Evolutionary conservation across 495 filamentous ascomycete genomes (phyloP).

Genomic region (Sporormia fimetaria): DNA sequence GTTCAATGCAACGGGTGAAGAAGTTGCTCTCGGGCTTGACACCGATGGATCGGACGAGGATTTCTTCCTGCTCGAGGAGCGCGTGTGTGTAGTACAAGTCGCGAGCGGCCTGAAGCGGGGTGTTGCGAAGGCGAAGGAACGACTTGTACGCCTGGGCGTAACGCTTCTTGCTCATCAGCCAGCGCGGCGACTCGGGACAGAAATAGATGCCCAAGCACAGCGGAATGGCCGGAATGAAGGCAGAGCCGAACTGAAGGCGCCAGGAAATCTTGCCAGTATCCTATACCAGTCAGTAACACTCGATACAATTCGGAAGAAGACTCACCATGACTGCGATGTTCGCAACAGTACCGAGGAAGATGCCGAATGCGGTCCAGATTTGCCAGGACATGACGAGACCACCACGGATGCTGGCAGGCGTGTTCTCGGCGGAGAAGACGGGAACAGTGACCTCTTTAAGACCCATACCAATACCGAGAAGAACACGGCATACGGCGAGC

Average conservation of each 20-base stretch:
- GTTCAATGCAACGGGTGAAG: conserved; percentile 44
- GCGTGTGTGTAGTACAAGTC: conserved; percentile 68
- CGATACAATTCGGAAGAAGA: not conserved
- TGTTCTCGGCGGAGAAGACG: conserved; percentile 52
- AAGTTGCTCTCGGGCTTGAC: conserved; percentile 15
- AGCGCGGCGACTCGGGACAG: conserved; percentile 54
- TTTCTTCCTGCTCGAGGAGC: conserved; percentile 38
- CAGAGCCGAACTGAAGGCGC: conserved; percentile 53
- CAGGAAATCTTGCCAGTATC: conserved; percentile 46
- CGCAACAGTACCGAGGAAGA: conserved; percentile 49
- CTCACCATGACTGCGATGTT: conserved; percentile 43
- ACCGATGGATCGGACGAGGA: conserved; percentile 30
- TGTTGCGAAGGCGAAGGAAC: conserved; percentile 49
- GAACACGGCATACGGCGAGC: conserved; percentile 49
- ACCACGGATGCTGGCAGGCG: conserved; percentile 50
- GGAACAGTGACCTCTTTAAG: conserved; percentile 45
- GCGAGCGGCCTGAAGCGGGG: conserved; percentile 57
- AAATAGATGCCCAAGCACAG: conserved; percentile 51
- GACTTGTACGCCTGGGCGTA: conserved; percentile 47
- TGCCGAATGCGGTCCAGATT: conserved; percentile 49
- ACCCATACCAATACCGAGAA: conserved; percentile 67
- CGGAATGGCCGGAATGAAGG: conserved; percentile 61
- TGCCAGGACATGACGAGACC: conserved; percentile 52
- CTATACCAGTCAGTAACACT: conserved; percentile 5
- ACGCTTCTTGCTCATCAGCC: conserved; percentile 51